Base-by-base conservation (phyloP, 2,329 filamentous ascomycete genomes). In the Diplodia corticola region DNA sequence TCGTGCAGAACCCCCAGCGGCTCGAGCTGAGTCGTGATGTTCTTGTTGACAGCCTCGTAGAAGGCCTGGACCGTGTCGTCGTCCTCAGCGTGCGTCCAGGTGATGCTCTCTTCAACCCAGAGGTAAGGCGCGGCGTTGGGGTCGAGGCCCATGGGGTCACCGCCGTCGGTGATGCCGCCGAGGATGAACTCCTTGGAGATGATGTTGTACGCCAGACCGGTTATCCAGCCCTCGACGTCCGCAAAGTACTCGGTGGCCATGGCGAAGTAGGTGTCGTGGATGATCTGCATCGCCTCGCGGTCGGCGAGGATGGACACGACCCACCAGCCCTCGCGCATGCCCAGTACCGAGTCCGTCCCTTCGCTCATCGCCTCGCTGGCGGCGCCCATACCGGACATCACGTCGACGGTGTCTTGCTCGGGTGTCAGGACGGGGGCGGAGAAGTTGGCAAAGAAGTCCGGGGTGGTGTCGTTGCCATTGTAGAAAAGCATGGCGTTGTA, bases 401-500 rank as follows among this genome's bases (percentile, higher is more conserved):
- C 54, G 13, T 2, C 37, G 24, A 46, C 30, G 3, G 37, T 46
- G 22, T 59, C 54, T 7, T 59, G 54, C 24, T 59, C 54, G 22
- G 54, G 54, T 2, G 22, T 5, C 10, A 59, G 37, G 37, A 59
- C 37, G 22, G 54, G 54, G 5, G 24, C 35, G 15, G 54, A 59
- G 37, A 59, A 59, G 37, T 59, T 57, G 37, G 54, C 54, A 24
- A 59, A 59, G 54, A 59, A 59, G 5, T 22, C 22, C 6, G 37
- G 54, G 13, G 35, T 4, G 6, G 28, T 57, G 24, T 48, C 17
- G 44, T 66, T 66, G 17, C 69, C 69, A 44, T 70, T 71, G 67
- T 72, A 72, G 28, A 70, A 68, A 12, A 72, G 60, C 12, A 69
- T 70, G 24, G 65, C 50, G 53, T 71, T 67, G 64, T 71, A 71